phyloP scores from a whole-genome alignment of 2,329 filamentous ascomycete genomes.

The Dactylonectria macrodidyma region DNA sequence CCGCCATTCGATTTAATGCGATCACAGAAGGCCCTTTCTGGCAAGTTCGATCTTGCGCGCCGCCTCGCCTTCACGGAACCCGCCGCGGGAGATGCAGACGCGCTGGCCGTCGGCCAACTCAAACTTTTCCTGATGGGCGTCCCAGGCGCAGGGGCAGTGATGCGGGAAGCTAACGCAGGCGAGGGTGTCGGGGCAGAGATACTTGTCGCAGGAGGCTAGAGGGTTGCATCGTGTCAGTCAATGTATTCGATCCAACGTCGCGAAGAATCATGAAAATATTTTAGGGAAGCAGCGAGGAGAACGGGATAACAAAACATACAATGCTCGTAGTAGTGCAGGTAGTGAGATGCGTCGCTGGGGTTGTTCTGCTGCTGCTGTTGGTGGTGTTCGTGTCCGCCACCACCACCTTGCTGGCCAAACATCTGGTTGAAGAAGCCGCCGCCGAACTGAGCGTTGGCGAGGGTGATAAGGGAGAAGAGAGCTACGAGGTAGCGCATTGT shows the following conservation, averaged over 20 bases:
- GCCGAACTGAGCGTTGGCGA: constrained; percentile 85
- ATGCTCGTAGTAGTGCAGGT: constrained; percentile 78
- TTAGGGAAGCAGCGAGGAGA: background rate
- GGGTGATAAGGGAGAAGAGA: constrained; percentile 72
- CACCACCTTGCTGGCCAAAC: constrained; percentile 76
- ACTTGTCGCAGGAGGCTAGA: constrained; percentile 88
- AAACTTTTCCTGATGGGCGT: constrained; percentile 82
- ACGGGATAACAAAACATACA: constrained; percentile 61
- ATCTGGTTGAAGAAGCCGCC: constrained; percentile 93
- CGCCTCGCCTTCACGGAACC: constrained; percentile 80
- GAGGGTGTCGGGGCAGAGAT: constrained; percentile 94
- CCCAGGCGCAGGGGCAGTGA: constrained; percentile 94
- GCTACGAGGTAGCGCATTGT: constrained; percentile 56
- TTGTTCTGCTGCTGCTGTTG: constrained; percentile 81
- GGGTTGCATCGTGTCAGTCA: constrained; percentile 7
- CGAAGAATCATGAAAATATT: background rate
- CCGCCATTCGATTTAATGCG: background rate
- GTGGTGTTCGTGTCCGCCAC: constrained; percentile 61
- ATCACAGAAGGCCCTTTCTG: constrained; percentile 81
- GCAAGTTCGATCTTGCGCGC: constrained; percentile 84
- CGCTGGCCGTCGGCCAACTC: constrained; percentile 80
- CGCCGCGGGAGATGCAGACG: constrained; percentile 82
- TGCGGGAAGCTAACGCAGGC: constrained; percentile 97
- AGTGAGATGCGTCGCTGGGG: constrained; percentile 86
- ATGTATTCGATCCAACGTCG: background rate